phyloP scores from a whole-genome alignment of 495 filamentous ascomycete genomes.

The Parathielavia appendiculata region DNA sequence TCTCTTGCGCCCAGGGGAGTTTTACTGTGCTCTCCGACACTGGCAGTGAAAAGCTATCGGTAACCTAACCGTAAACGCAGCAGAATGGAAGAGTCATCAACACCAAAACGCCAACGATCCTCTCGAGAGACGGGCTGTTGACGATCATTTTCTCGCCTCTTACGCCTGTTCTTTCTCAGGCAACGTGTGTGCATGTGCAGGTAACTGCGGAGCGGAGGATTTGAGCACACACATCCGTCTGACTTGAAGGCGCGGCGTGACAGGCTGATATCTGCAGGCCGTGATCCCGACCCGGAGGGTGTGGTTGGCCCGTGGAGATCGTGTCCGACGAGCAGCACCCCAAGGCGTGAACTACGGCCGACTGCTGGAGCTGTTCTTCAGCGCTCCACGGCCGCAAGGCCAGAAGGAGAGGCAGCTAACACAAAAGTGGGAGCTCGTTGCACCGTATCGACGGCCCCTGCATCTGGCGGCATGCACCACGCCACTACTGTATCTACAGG shows the following conservation, averaged over 20 bases:
- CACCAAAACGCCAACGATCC: no score
- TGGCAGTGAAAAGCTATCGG: no score
- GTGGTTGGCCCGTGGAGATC: background rate
- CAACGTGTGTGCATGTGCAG: no score
- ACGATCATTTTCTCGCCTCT: no score
- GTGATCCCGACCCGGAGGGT: background rate
- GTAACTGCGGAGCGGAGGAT: background rate
- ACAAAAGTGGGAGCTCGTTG: slow-evolving; percentile 21
- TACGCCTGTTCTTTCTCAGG: no score
- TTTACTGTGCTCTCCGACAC: slow-evolving; percentile 13
- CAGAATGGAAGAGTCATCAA: no score
- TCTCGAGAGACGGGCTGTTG: no score
- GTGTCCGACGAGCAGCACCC: background rate
- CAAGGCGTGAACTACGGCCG: background rate
- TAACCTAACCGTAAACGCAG: no score
- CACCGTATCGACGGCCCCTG: slow-evolving; percentile 15
- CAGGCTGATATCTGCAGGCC: background rate
- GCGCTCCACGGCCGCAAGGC: slow-evolving; percentile 15
- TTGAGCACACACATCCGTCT: background rate
- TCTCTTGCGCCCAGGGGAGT: background rate
- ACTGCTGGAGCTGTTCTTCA: slow-evolving; percentile 10
- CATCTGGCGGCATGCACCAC: slow-evolving; percentile 1
- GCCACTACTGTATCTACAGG: slow-evolving; percentile 19
- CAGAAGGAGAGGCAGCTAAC: background rate
- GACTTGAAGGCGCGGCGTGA: background rate